Percentiles rank a stretch among this genome's conserved stretches.
Evolutionary conservation across 768 basidiomycete species (phyloP).

Genomic region (Suillus cothurnatus): DNA sequence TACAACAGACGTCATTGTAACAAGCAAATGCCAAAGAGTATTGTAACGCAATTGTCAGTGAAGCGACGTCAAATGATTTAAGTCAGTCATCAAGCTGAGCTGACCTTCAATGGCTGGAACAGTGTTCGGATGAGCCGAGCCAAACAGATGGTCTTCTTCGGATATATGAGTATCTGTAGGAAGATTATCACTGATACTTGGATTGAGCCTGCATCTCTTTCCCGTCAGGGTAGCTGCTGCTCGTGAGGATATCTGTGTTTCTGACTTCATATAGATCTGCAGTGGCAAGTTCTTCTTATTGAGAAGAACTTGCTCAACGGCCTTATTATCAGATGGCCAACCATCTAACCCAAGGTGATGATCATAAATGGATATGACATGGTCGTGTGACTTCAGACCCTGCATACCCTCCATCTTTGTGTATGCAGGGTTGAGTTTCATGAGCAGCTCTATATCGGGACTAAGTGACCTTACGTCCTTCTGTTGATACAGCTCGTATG

Average conservation of each 20-base stretch:
- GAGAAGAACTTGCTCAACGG: not conserved
- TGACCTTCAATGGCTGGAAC: not conserved
- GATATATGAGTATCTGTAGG: not conserved
- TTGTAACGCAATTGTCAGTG: not conserved
- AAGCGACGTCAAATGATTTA: not conserved
- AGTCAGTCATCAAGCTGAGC: not conserved
- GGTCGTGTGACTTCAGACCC: not conserved
- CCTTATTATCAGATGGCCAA: not conserved
- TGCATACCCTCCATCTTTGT: not conserved
- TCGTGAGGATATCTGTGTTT: not conserved
- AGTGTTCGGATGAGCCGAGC: not conserved
- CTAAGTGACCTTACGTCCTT: not conserved
- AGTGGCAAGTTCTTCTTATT: not conserved
- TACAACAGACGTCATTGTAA: too few species aligned
- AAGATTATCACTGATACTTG: not conserved
- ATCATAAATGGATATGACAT: not conserved
- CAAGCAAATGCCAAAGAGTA: not conserved
- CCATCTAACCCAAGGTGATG: not conserved
- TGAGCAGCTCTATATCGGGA: not conserved
- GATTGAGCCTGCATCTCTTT: not conserved
- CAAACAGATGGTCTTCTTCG: not conserved
- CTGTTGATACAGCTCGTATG: not conserved
- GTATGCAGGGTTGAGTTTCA: not conserved
- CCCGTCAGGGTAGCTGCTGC: not conserved
- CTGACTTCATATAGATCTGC: not conserved